A percentile compares a stretch with the other conserved stretches of the same genome.
Evolutionary conservation across 192 early-diverging fungal species (phyloP).

Genomic region (Linnemannia hyalina): DNA sequence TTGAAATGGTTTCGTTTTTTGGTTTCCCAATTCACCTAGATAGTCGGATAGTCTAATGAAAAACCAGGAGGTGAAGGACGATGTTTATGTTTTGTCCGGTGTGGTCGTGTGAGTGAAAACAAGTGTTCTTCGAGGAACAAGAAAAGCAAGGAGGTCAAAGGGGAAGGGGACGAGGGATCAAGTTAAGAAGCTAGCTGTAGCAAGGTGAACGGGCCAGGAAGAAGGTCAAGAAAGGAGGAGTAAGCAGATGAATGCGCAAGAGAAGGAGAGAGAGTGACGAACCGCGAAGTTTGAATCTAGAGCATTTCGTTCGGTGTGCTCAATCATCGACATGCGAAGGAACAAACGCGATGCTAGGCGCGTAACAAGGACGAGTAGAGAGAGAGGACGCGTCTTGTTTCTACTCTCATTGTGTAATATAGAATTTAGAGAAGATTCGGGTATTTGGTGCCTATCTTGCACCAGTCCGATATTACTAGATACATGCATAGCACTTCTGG

Average conservation of each 20-base stretch:
- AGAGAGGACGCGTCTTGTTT: no score
- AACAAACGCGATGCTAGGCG: no score
- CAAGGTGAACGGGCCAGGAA: neutral
- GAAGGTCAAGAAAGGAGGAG: neutral
- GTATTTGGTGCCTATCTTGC: no score
- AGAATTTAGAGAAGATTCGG: no score
- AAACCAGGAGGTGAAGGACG: neutral
- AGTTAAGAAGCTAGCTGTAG: neutral
- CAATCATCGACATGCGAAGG: no score
- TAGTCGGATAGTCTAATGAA: neutral
- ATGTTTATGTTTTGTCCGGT: neutral
- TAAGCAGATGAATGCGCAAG: neutral
- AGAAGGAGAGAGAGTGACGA: neutral
- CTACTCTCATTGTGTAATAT: no score
- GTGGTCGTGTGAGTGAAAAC: neutral
- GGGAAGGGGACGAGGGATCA: neutral
- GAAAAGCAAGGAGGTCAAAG: neutral
- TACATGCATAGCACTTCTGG: no score
- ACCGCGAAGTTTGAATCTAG: neutral
- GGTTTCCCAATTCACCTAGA: neutral
- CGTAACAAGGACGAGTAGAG: no score
- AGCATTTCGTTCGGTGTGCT: no score
- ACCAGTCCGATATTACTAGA: no score
- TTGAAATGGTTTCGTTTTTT: neutral
- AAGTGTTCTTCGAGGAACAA: neutral